Base-by-base conservation (phyloP, 192 early-diverging fungal genomes). In the Chytriomyces hyalinus region DNA sequence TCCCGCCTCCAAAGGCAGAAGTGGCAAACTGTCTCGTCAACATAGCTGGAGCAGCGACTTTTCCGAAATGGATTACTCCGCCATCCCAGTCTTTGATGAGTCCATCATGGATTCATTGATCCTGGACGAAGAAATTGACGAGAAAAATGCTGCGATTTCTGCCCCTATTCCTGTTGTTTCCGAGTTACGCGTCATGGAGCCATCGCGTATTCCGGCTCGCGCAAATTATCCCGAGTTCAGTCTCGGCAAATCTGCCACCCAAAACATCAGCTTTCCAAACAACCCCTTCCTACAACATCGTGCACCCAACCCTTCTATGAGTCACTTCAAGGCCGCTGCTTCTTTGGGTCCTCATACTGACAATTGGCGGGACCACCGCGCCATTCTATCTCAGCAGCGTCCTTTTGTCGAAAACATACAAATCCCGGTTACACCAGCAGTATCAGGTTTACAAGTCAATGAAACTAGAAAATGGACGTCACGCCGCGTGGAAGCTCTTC, bases 51-150 rank as follows among this genome's bases (percentile, higher is more conserved):
- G 64, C 36, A 53, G 48, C 15, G 75, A 76, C 45, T 20, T 69
- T 7, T 50, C 46, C 13, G 65, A 76, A 43, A 76, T 76, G 75
- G 75, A 76, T 59, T 76, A 53, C 51, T 51, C 65, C 2, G 22
- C 22, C 5, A 50, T 76, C 13, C 75, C 75, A 6, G 49, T 69
- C 6, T 76, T 76, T 57, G 70, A 73, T 45, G 67, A 69, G 53
- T 13, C 15, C 2, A 57, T 57, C 53, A 57, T 57, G 53, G 53
- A 13, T 5, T n/a, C 15, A 13, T 57, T 57, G 53, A 13, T 57
- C 15, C 53, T 57, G 53, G 53, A 57, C 20, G 53, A 57, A 57
- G 53, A 57, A 20, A 20, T 20, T 57, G 53, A 57, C 15, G 53
- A 57, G 15, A n/a, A 13, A n/a, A 13, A 13, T n/a, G 13, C 53